Evolutionary conservation across 2,329 filamentous ascomycete genomes (phyloP), one percentile per base, ranked within the genome.

Genomic region (Cladosporium sphaerospermum): DNA sequence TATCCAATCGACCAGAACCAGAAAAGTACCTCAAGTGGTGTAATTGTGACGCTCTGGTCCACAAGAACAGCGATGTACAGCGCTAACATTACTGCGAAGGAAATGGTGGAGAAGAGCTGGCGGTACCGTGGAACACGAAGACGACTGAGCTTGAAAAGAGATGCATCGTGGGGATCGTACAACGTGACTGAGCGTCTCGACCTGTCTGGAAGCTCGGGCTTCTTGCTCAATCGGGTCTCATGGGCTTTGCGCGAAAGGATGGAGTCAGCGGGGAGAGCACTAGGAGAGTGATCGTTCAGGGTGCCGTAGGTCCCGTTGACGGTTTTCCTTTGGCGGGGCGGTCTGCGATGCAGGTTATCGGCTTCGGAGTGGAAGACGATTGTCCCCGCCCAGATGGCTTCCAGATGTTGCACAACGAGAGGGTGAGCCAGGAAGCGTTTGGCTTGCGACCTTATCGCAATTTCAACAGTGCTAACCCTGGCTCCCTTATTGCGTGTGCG

Each of bases 1-100:
- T 95, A 96, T 0, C 92, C 92, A 23, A 89, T 89, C 66, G 89
- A 95, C 91, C 92, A 97, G 69, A 96, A 89, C 92, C 92, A 97
- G 71, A 97, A 96, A 10, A 96, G 69, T 13, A 96, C 75, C 68
- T 97, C 92, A 9, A 96, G 74, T 0, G 81, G 81, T 1, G 89
- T 95, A 63, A 97, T 96, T 49, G 84, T 79, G 51, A 85, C 79
- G 2, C 89, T 92, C 55, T 88, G 81, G 64, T 88, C 76, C 9
- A 81, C 75, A 3, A 96, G 78, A 9, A 97, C 90, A 9, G 89
- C 86, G 14, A 96, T 74, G 67, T 95, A 96, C 9, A 96, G 78
- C 11, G 83, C 85, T 37, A 96, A 84, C 66, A 97, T 78, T 43
- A 95, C 82, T 18, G 88, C 88, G 52, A 95, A 85, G 2, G 91